Base-by-base conservation (phyloP, 768 basidiomycete species). In the Mycena alexandri region DNA sequence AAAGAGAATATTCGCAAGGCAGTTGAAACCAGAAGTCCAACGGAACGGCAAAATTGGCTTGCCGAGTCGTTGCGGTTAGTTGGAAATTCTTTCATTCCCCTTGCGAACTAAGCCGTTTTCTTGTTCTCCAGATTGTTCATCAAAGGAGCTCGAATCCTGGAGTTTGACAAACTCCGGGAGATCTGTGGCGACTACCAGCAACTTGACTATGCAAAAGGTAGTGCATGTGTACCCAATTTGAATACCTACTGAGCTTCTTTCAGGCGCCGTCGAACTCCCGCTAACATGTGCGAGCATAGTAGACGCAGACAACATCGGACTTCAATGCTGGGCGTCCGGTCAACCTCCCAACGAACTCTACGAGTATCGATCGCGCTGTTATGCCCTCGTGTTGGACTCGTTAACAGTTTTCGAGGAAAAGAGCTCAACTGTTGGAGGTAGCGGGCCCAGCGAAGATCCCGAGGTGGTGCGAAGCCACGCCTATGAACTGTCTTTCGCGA, bases 1-100 rank as follows among this genome's bases (percentile, higher is more conserved):
- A 92, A 94, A 75, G 98, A 99, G 81, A 95, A 93, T 72, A 85
- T 98, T 41, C 91, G 95, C 12, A 93, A 93, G 75, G 95, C 98
- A 34, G 89, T 92, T 25, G 94, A 95, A 74, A 90, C 93, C 21
- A 83, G 87, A 61, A 92, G 90, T 76, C 84, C 87, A 5, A 79
- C 82, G 0, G 96, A 98, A 75, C 86, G 90, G 59, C 89, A 91
- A 63, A 90, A 91, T 60, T 90, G 87, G 84, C 84, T 99, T 50
- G 87, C 87, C 34, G 96, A 99, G 79, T 95, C 97, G 0, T 79
- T 99, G 51, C 86, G 94, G 96, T 95, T 75, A 73, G 82, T 71
- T 33, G 12, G 24, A 7, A 5, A 58, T 42, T 36, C 42, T 60
- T 50, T 63, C n/a, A n/a, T 62, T 62, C 66, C 46, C 51, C 29